Evolutionary conservation across 805 yeast genomes (phyloP).

Genomic region (Spathaspora passalidarum): DNA sequence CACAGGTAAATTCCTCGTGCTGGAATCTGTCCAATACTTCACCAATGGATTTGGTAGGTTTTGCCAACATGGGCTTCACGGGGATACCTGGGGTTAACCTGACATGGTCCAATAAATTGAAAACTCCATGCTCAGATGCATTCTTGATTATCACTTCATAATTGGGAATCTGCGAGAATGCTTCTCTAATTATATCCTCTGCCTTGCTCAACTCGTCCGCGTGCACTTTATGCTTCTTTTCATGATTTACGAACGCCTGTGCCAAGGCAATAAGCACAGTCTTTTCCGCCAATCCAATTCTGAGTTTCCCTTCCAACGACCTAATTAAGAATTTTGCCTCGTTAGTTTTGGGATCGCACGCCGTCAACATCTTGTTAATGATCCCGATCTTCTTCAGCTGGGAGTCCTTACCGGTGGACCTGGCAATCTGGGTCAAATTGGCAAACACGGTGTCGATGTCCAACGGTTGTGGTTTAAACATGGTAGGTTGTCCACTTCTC

Average conservation of each 20-base stretch:
- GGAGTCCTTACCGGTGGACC: conserved; percentile 73
- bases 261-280: conserved; percentile 82
- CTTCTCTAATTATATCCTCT: conserved; percentile 78
- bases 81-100: conserved; percentile 90
- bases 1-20: conserved; percentile 85
- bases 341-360: conserved; percentile 62
- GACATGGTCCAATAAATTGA: conserved; percentile 62
- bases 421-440: conserved; percentile 74
- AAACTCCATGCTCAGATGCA: conserved; percentile 66
- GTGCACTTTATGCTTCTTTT: conserved; percentile 27
- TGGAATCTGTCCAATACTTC: conserved; percentile 89
- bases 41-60: conserved; percentile 91
- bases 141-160: conserved; percentile 74
- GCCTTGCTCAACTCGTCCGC: conserved; percentile 56
- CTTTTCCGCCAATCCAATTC: conserved; percentile 94
- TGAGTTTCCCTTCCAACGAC: conserved; percentile 85
- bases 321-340: conserved; percentile 92
- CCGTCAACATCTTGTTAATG: conserved; percentile 80
- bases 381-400: conserved; percentile 74
- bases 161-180: conserved; percentile 87
- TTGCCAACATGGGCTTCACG: conserved; percentile 95
- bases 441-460: conserved; percentile 71
- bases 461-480: conserved; percentile 88
- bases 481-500: conserved; percentile 80
- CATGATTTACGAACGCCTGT: conserved; percentile 72